Evolutionary conservation across 208 protist genomes (phyloP).

Genomic region (Wallacemonas collosoma): DNA sequence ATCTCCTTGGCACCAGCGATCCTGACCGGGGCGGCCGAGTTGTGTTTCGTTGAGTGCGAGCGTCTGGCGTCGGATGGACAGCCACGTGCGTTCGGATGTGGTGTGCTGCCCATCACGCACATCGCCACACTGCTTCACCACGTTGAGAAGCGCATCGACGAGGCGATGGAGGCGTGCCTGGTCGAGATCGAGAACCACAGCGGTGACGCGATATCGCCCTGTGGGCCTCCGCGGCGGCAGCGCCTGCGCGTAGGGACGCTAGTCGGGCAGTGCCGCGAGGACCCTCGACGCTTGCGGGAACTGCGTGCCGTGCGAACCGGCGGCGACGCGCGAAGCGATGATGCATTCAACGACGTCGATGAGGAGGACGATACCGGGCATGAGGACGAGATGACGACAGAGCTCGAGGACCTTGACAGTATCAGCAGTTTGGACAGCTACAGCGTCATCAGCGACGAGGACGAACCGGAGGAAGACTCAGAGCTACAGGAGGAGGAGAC

Average conservation of each 20-base stretch:
- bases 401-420: constrained; percentile 11
- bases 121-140: constrained; percentile 19
- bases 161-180: not conserved
- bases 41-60: constrained; percentile 34
- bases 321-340: not conserved
- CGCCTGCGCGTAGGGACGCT: constrained; percentile 26
- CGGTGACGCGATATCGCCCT: too few relatives aligned
- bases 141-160: constrained; percentile 24
- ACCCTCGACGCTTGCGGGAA: not conserved
- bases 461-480: constrained; percentile 11
- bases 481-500: not conserved
- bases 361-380: not conserved
- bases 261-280: constrained; percentile 7
- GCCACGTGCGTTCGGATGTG: constrained; percentile 31
- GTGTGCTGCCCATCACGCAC: constrained; percentile 24
- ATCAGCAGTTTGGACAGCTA: not conserved
- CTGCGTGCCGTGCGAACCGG: not conserved
- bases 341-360: not conserved
- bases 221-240: not conserved
- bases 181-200: not conserved
- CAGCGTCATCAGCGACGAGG: constrained; percentile 12
- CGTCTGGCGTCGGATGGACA: constrained; percentile 24
- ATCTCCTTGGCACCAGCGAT: constrained; percentile 12
- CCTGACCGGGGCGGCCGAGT: constrained; percentile 17
- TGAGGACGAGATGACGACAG: not conserved